Percentiles rank a stretch among this genome's conserved stretches.
These are phyloP conservation scores for Pseudogymnoascus sp. DNA, from an alignment of 2,329 filamentous ascomycete species.

Conservation along the genomic window DNA sequence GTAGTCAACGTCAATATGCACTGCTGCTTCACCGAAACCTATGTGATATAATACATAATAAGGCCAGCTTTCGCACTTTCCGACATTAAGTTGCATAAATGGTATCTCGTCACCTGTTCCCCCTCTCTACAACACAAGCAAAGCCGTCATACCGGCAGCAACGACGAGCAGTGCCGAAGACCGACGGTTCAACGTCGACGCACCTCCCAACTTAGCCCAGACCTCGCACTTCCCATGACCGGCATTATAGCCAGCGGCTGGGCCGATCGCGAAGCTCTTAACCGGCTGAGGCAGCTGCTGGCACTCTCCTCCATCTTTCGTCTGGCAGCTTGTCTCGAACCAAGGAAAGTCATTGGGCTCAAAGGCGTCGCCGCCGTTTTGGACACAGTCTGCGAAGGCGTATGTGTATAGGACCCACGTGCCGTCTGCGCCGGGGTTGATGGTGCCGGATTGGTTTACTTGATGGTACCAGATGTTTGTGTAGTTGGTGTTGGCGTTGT, in stretches of 20 bases:
- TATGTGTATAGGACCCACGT: neutral
- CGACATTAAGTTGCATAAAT: neutral
- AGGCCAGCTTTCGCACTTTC: neutral
- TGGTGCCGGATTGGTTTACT: neutral
- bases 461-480: neutral
- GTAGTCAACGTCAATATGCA: neutral
- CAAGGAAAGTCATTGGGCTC: neutral
- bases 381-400: neutral
- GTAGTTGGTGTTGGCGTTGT: neutral
- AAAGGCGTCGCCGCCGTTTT: neutral
- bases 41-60: neutral
- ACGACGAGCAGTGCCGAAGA: neutral
- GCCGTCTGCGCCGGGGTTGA: neutral
- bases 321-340: constrained; percentile 3
- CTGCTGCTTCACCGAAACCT: neutral
- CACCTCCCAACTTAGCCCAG: neutral
- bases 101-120: neutral
- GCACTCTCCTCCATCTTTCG: neutral
- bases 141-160: neutral
- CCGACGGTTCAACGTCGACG: neutral
- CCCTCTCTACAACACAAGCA: neutral
- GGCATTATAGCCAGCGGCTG: neutral
- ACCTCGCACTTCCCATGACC: neutral
- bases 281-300: neutral
- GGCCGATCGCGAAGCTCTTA: neutral